phyloP scores from a whole-genome alignment of 2,329 filamentous ascomycete genomes.

The Pyrenophora tritici-repentis region DNA sequence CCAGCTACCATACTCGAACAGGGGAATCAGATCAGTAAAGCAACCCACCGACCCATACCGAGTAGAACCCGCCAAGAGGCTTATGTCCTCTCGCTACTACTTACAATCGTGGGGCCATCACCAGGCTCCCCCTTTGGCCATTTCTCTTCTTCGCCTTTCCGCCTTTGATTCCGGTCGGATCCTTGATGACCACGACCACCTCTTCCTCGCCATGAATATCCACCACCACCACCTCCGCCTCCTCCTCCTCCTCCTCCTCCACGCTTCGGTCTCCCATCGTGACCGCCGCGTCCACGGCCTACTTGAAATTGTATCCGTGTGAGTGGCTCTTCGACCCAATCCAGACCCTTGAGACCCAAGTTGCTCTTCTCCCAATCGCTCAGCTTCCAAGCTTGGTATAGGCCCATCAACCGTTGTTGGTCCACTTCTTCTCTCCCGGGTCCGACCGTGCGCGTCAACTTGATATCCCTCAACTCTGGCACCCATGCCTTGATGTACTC shows the following conservation, averaged over 20 bases:
- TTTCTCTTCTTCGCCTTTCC: slow-evolving; percentile 15
- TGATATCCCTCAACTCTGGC: slow-evolving; percentile 64
- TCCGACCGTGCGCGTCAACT: slow-evolving; percentile 29
- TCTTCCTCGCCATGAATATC: slow-evolving; percentile 21
- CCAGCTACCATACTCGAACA: too few relatives aligned
- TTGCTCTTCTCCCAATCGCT: slow-evolving; percentile 61
- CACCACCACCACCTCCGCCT: slow-evolving; percentile 5
- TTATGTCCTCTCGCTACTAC: slow-evolving; percentile 8
- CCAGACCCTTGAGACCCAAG: slow-evolving; percentile 60
- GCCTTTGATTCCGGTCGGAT: slow-evolving; percentile 12
- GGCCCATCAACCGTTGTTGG: slow-evolving; percentile 55
- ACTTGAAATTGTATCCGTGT: slow-evolving; percentile 44
- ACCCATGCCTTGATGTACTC: slow-evolving; percentile 76
- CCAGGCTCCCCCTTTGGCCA: slow-evolving; percentile 4
- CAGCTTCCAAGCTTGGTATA: slow-evolving; percentile 75
- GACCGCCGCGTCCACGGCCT: slow-evolving; percentile 34
- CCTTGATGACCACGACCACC: slow-evolving; percentile 8
- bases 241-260: slow-evolving; percentile 15
- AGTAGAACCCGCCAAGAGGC: neutral
- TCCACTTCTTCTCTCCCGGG: slow-evolving; percentile 36
- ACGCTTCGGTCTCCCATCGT: slow-evolving; percentile 15
- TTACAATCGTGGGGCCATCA: slow-evolving; percentile 23
- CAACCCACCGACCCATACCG: neutral
- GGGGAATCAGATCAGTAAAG: too few relatives aligned
- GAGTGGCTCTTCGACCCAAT: slow-evolving; percentile 69